These are phyloP conservation scores for Penicillium pancosmium DNA, from an alignment of 495 filamentous ascomycete genomes.

Conservation along the genomic window DNA sequence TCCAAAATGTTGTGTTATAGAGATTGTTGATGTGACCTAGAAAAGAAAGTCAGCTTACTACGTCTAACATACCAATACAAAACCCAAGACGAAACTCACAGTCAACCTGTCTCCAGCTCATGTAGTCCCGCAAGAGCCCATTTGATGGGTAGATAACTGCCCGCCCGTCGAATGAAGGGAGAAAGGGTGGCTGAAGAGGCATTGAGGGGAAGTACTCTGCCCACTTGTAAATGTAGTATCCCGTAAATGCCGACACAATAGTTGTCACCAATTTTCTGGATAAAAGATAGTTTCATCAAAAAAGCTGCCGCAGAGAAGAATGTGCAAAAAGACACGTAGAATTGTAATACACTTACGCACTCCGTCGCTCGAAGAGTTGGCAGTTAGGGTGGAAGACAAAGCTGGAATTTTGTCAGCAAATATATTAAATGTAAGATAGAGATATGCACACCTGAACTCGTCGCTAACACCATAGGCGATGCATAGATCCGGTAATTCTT, in stretches of 20 bases:
- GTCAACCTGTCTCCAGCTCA: conserved; percentile 96
- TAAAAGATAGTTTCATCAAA: not conserved
- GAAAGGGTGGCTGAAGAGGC: conserved; percentile 64
- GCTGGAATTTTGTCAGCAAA: conserved; percentile 40
- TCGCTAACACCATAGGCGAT: conserved; percentile 93
- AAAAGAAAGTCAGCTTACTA: not conserved
- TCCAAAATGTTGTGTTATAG: conserved; percentile 97
- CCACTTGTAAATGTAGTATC: conserved; percentile 86
- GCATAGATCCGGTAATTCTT: conserved; percentile 79
- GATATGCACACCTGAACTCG: conserved; percentile 71
- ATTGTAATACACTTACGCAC: conserved; percentile 60
- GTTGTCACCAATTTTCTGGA: conserved; percentile 85
- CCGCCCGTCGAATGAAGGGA: conserved; percentile 90
- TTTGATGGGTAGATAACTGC: conserved; percentile 84
- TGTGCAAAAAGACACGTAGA: not conserved
- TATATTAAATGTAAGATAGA: not conserved
- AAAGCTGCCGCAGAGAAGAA: not conserved
- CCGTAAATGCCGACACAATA: conserved; percentile 90
- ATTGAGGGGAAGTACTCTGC: conserved; percentile 66
- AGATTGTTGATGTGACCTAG: conserved; percentile 96
- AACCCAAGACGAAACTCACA: conserved; percentile 57
- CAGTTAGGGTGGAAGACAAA: conserved; percentile 86
- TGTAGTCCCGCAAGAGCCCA: conserved; percentile 84
- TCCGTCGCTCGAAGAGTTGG: conserved; percentile 82
- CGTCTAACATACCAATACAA: not conserved